Base-by-base conservation (phyloP, 2,329 filamentous ascomycete species). In the Arachnomyces sp. region DNA sequence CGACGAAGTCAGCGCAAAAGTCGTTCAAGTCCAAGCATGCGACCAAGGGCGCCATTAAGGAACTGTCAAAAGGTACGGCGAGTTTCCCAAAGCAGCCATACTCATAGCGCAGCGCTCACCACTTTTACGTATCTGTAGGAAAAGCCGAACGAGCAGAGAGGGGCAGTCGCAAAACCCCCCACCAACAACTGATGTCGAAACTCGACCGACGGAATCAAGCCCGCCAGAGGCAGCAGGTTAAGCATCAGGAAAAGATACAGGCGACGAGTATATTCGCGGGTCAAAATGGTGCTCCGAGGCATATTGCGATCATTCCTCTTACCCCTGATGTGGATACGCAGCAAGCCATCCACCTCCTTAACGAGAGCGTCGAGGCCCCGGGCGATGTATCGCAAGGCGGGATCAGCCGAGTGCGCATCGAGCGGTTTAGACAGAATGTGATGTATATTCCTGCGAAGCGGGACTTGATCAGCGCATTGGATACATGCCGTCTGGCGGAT, bases 141-240 rank as follows among this genome's bases (percentile, higher is more conserved):
- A 92, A 92, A 64, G 75, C 90, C 36, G 81, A 80, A 53, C 58
- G 73, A 40, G 69, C 77, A 55, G 84, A 94, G 58, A 78, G 74
- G 54, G 81, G 82, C 45, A 72, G 73, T 53, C 80, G 90, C 57
- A 93, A 86, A 64, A 94, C 90, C 12, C 86, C 86, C 40, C 87
- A 94, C 62, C 92, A 98, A 62, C 87, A 94, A 68, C 79, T 95
- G 67, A 90, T 95, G 85, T 94, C 88, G 43, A 98, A 96, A 67
- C 77, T 98, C 61, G 88, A 94, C 65, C 83, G 92, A 44, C 81
- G 87, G 54, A 96, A 98, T 64, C 87, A 94, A 70, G 85, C 87
- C 52, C 90, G 90, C 64, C 92, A 98, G 71, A 81, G 82, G 62
- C 84, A 90, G 55, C 70, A 84, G 46, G 73, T 80, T 51, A 95